These are phyloP conservation scores for Scenedesmus sp. DNA, from an alignment of 163 green algal species.

Conservation along the genomic window DNA sequence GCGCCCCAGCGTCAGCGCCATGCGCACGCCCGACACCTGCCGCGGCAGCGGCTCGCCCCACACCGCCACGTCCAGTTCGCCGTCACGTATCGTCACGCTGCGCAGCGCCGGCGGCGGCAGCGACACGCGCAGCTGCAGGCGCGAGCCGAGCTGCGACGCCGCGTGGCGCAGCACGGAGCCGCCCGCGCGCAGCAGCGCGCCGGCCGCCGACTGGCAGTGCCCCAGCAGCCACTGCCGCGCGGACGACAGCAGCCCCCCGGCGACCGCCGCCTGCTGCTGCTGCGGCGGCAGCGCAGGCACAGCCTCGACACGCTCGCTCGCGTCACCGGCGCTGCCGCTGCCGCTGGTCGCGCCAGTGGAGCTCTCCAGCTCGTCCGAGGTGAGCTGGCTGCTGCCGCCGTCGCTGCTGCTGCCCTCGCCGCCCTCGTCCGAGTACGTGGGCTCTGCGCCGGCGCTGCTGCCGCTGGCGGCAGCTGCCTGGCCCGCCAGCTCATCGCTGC, in stretches of 20 bases:
- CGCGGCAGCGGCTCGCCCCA: constrained; percentile 63
- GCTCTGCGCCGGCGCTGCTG: neutral
- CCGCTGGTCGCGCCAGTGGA: neutral
- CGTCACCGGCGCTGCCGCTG: neutral
- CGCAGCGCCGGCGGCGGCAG: constrained; percentile 58
- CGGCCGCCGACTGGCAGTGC: neutral
- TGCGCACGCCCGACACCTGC: constrained; percentile 58
- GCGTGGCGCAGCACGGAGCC: neutral
- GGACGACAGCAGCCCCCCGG: neutral
- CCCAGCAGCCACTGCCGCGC: neutral
- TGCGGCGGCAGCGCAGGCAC: constrained; percentile 27
- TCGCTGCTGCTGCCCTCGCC: neutral
- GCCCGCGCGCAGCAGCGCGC: neutral
- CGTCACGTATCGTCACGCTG: constrained; percentile 49
- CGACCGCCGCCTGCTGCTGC: constrained; percentile 30
- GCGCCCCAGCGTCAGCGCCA: constrained; percentile 54
- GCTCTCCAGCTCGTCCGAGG: neutral
- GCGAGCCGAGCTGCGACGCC: neutral
- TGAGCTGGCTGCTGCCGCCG: neutral
- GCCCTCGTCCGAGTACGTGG: neutral
- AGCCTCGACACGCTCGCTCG: neutral
- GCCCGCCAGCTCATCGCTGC: too few species aligned
- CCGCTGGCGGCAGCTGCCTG: neutral
- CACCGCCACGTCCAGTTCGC: constrained; percentile 52
- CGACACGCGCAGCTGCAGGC: neutral